Conservation (phyloP, 2,329 filamentous ascomycete genomes). For the Stemphylium lycopersici region DNA sequence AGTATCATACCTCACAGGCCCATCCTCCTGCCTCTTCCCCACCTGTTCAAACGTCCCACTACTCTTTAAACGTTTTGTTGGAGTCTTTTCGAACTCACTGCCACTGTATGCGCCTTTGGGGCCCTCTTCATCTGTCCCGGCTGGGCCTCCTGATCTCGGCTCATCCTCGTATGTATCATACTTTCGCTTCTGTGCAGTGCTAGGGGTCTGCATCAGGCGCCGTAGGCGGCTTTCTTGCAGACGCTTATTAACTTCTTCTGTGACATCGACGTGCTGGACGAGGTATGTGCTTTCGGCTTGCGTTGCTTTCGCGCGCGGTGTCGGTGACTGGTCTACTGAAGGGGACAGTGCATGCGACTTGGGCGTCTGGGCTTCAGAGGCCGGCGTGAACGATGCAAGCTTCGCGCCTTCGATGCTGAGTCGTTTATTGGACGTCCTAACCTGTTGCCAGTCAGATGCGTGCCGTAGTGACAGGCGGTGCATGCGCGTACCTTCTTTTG, state of each 20-base stretch:
- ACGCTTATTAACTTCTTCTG: constrained; percentile 41
- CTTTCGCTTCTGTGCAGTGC: constrained; percentile 45
- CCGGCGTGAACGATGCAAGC: constrained; percentile 3
- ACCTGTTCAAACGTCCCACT: constrained; percentile 33
- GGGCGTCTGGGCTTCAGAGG: constrained; percentile 12
- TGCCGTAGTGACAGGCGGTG: not conserved
- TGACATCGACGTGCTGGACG: constrained; percentile 39
- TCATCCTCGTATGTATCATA: constrained; percentile 35
- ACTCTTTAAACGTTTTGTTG: constrained; percentile 34
- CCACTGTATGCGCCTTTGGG: constrained; percentile 13
- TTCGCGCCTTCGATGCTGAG: constrained; percentile 38
- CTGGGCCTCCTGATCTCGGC: constrained; percentile 22
- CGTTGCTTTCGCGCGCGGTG: constrained; percentile 20
- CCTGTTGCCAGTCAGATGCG: constrained; percentile 14
- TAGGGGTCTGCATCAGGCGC: constrained; percentile 40
- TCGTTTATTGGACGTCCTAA: constrained; percentile 33
- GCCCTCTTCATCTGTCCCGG: constrained; percentile 22
- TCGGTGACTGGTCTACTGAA: constrained; percentile 20
- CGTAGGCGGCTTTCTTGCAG: constrained; percentile 39
- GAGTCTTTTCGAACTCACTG: constrained; percentile 25
- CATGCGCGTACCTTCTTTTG: constrained; percentile 27
- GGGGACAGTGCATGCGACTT: constrained; percentile 20
- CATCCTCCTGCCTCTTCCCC: constrained; percentile 29
- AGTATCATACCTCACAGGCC: not conserved
- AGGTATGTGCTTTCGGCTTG: constrained; percentile 24